Percentiles rank a stretch among this genome's conserved stretches.
Evolutionary conservation across 345 rosid species (phyloP).

Genomic region (Anastatica hierochuntica): DNA sequence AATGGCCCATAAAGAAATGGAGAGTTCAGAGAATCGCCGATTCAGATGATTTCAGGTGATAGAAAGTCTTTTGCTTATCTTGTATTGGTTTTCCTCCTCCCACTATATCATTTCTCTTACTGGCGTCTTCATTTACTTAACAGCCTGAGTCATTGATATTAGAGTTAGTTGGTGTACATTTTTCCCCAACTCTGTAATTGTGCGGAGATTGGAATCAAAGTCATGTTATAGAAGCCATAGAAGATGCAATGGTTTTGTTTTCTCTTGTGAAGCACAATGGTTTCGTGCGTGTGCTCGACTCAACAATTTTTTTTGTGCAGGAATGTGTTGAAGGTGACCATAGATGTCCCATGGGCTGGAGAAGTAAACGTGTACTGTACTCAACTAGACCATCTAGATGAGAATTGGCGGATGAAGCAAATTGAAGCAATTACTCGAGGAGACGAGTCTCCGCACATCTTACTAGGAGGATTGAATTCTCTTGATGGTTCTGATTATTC

Average conservation of each 20-base stretch:
- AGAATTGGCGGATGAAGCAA: slow-evolving; percentile 92
- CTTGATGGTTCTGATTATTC: slow-evolving; percentile 77
- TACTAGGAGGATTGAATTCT: slow-evolving; percentile 78
- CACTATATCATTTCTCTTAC: not conserved
- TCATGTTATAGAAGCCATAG: no score
- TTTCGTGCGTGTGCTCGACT: no score
- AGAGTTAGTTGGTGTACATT: not conserved
- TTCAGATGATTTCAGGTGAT: slow-evolving; percentile 77
- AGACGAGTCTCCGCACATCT: slow-evolving; percentile 53
- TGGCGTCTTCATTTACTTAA: not conserved
- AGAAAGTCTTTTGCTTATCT: not conserved
- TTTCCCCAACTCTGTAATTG: no score
- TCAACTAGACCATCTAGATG: slow-evolving; percentile 85
- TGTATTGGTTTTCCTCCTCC: not conserved
- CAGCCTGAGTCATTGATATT: no score
- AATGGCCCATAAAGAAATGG: slow-evolving; percentile 82
- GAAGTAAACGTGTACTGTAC: slow-evolving; percentile 78
- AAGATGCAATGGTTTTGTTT: not conserved
- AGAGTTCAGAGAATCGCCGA: slow-evolving; percentile 68
- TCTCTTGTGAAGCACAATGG: not conserved
- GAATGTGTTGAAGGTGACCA: slow-evolving; percentile 79
- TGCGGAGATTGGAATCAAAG: no score
- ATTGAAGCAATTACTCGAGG: slow-evolving; percentile 54
- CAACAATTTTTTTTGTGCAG: slow-evolving; percentile 39
- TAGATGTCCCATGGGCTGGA: slow-evolving; percentile 81